Evolutionary conservation across 495 filamentous ascomycete species (phyloP).

Genomic region (Aspergillus hancockii): DNA sequence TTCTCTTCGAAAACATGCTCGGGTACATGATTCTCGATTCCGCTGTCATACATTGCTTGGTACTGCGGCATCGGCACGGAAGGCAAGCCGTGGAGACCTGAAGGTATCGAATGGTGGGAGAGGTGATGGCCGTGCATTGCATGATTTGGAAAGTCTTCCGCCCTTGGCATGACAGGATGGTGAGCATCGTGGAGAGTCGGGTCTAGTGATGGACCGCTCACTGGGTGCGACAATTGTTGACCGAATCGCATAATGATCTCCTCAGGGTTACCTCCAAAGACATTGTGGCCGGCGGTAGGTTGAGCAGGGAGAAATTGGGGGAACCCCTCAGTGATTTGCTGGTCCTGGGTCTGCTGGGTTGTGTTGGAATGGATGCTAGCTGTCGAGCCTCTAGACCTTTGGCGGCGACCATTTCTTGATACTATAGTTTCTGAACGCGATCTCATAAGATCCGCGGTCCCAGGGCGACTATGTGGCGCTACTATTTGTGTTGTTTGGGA

Average conservation of each 20-base stretch:
- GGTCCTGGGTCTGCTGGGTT: constrained; percentile 67
- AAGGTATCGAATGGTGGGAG: constrained; percentile 40
- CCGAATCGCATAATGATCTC: constrained; percentile 64
- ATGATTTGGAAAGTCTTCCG: constrained; percentile 50
- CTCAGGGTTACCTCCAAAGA: constrained; percentile 56
- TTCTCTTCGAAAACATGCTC: constrained; percentile 64
- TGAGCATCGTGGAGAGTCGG: constrained; percentile 52
- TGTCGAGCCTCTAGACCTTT: constrained; percentile 80
- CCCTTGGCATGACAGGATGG: constrained; percentile 44
- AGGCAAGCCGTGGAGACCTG: constrained; percentile 35
- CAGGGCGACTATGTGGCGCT: constrained; percentile 43
- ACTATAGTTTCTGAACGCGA: constrained; percentile 60
- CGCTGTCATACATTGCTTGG: constrained; percentile 59
- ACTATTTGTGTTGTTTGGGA: constrained; percentile 44
- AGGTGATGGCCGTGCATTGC: constrained; percentile 48
- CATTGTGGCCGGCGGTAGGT: constrained; percentile 50
- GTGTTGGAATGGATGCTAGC: constrained; percentile 74
- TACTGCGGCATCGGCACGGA: constrained; percentile 54
- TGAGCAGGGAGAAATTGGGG: constrained; percentile 55
- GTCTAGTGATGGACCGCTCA: constrained; percentile 53
- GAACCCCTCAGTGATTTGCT: constrained; percentile 52
- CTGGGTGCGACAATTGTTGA: constrained; percentile 55
- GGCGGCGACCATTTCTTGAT: constrained; percentile 63
- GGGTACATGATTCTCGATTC: constrained; percentile 65
- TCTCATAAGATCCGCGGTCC: constrained; percentile 49